Evolutionary conservation across 2,329 filamentous ascomycete genomes (phyloP), one percentile per base, ranked within the genome.

Genomic region (Xylariaceae sp.): DNA sequence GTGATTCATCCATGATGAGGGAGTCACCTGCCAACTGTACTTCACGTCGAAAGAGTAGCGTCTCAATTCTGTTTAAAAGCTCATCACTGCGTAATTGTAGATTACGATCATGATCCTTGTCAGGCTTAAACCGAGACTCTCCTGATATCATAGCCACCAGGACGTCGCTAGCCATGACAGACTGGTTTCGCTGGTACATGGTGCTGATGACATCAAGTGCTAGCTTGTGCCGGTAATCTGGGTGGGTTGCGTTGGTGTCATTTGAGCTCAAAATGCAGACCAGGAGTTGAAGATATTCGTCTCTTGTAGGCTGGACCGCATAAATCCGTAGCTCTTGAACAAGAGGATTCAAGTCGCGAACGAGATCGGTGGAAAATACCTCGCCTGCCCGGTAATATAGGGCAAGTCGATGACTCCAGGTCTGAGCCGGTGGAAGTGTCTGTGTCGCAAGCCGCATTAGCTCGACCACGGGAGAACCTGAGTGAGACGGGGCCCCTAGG

Each of bases 91-190:
- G n/a, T n/a, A n/a, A n/a, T n/a, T n/a, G n/a, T n/a, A n/a, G n/a
- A n/a, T n/a, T n/a, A n/a, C n/a, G n/a, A n/a, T n/a, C n/a, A n/a
- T n/a, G n/a, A n/a, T n/a, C n/a, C n/a, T n/a, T n/a, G n/a, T n/a
- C n/a, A n/a, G n/a, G n/a, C n/a, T n/a, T 42, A 63, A 54, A 0
- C 11, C 27, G 37, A 11, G 67, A 61, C 1, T 70, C 60, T 4
- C 64, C 59, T 44, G 72, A 68, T 12, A 79, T 69, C 25, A 78
- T 62, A 8, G 67, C 57, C 11, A 74, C 66, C 39, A 83, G 67
- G 42, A 83, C 61, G 21, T 76, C 70, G 45, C 71, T 63, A 22
- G 65, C 63, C 44, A 74, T 56, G 17, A 76, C 58, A 2, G 60
- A 49, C 44, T 75, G 59, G 16, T 71, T 69, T 7, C 74, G 70